Evolutionary conservation across 768 basidiomycete species (phyloP).

Genomic region (Phlebiopsis flavidoalba): DNA sequence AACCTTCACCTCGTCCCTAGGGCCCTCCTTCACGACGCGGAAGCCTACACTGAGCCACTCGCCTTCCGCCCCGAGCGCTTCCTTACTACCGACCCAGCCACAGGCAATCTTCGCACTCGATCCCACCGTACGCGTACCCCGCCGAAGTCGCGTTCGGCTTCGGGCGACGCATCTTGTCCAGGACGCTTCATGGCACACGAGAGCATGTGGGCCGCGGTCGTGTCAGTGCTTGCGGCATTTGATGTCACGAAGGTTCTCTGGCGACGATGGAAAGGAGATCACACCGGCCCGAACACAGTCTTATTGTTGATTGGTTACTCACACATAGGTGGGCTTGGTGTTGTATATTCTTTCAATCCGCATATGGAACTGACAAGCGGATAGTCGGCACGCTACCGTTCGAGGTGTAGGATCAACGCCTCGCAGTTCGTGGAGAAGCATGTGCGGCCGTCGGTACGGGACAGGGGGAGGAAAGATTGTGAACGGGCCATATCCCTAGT

Average conservation of each 20-base stretch:
- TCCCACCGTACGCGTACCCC: background rate
- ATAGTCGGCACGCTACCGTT: background rate
- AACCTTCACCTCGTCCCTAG: background rate
- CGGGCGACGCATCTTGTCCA: constrained; percentile 11
- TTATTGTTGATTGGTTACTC: background rate
- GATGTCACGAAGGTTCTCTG: constrained; percentile 22
- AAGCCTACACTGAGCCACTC: constrained; percentile 11
- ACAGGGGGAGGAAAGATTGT: background rate
- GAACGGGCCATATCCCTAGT: background rate
- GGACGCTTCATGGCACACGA: constrained; percentile 25
- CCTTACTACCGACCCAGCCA: background rate
- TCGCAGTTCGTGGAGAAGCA: background rate
- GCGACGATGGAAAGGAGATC: constrained; percentile 23
- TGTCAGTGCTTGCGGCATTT: constrained; percentile 26
- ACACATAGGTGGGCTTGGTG: background rate
- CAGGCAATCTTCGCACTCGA: background rate
- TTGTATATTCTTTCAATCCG: background rate
- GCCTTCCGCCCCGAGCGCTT: constrained; percentile 20
- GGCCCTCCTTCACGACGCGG: constrained; percentile 17
- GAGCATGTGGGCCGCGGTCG: constrained; percentile 23
- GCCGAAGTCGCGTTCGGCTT: constrained; percentile 9
- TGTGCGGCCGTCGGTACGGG: background rate
- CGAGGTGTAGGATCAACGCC: background rate
- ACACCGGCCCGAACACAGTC: constrained; percentile 15
- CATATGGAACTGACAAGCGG: background rate